phyloP scores from a whole-genome alignment of 1,284 basidiomycete species.

The Marasmius tenuissimus region DNA sequence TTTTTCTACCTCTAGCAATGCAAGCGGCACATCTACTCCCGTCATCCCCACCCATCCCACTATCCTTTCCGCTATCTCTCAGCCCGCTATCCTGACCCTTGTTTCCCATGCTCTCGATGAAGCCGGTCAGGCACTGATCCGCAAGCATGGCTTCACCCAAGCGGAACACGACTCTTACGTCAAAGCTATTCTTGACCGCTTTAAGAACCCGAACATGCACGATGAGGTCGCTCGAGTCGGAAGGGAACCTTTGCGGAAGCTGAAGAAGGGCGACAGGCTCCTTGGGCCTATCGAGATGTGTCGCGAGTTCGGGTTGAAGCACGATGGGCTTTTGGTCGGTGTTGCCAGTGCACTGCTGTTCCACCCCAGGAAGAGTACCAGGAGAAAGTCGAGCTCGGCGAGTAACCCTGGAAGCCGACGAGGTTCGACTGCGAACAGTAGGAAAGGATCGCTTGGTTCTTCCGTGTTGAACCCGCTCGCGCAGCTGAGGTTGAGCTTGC shows the following conservation, averaged over 20 bases:
- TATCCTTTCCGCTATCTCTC: constrained; percentile 29
- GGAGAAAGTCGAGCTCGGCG: constrained; percentile 30
- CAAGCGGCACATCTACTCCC: not conserved
- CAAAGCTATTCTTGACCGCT: constrained; percentile 31
- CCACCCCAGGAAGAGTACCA: constrained; percentile 28
- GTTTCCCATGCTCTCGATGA: constrained; percentile 23
- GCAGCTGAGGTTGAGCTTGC: not conserved
- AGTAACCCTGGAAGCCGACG: not conserved
- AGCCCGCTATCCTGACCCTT: constrained; percentile 15
- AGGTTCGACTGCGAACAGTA: not conserved
- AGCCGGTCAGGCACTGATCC: constrained; percentile 22
- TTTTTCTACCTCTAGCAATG: not conserved
- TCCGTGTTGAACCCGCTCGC: constrained; percentile 10
- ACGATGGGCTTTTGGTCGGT: constrained; percentile 30
- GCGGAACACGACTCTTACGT: constrained; percentile 32
- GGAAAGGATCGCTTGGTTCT: not conserved
- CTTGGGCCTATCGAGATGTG: constrained; percentile 37
- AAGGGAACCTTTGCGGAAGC: constrained; percentile 38
- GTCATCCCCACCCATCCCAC: constrained; percentile 14
- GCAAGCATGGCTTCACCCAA: constrained; percentile 20
- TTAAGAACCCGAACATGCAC: constrained; percentile 33
- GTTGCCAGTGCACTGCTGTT: constrained; percentile 37
- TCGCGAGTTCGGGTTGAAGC: constrained; percentile 27
- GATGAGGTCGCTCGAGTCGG: constrained; percentile 38
- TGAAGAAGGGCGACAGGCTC: constrained; percentile 32